Percentiles rank a stretch among this genome's conserved stretches.
These are phyloP conservation scores for Daldinia caldariorum DNA, from an alignment of 495 filamentous ascomycete species.

Conservation along the genomic window DNA sequence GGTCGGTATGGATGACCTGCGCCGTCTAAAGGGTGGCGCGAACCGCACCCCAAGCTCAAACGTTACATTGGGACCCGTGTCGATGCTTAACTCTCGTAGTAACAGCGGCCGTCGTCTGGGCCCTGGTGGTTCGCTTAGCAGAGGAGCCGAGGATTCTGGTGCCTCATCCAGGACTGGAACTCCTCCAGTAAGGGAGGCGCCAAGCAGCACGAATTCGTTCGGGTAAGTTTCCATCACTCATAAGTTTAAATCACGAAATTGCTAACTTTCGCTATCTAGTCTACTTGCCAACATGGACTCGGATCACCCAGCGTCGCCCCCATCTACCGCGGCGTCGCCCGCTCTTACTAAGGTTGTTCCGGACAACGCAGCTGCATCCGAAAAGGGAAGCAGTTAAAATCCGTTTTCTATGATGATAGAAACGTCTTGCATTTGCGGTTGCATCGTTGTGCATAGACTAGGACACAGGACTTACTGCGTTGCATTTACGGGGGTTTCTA, in stretches of 20 bases:
- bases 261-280: constrained; percentile 47
- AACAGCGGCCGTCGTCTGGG: constrained; percentile 85
- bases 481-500: constrained; percentile 59
- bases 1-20: constrained; percentile 88
- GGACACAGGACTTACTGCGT: constrained; percentile 48
- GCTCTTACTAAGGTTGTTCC: constrained; percentile 70
- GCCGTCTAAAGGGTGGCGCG: constrained; percentile 71
- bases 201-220: constrained; percentile 82
- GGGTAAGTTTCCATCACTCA: constrained; percentile 68
- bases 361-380: constrained; percentile 57
- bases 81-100: constrained; percentile 80
- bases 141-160: constrained; percentile 74
- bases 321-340: constrained; percentile 67
- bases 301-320: constrained; percentile 68
- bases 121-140: constrained; percentile 72
- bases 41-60: constrained; percentile 66
- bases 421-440: constrained; percentile 49
- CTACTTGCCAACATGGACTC: constrained; percentile 63
- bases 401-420: constrained; percentile 41
- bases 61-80: constrained; percentile 78
- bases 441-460: constrained; percentile 51
- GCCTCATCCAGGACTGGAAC: constrained; percentile 89
- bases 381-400: constrained; percentile 57
- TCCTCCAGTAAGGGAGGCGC: constrained; percentile 77
- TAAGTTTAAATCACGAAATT: constrained; percentile 35